These are phyloP conservation scores for Zygosaccharomyces rouxii DNA, from an alignment of 805 yeast species.

Conservation along the genomic window DNA sequence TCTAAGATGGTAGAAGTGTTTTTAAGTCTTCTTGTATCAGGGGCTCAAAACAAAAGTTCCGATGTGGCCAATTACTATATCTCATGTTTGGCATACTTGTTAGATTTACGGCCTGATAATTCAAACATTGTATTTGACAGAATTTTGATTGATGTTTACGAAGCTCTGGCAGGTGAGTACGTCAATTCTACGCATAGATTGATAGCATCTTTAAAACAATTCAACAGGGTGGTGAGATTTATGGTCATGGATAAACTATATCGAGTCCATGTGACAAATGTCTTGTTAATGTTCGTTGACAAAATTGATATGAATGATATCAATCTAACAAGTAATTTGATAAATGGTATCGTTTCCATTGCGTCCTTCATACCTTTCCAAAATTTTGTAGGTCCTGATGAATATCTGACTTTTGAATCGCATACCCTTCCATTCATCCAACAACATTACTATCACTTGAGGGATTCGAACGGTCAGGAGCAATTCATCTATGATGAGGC, in stretches of 20 bases:
- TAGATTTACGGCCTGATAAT: constrained; percentile 52
- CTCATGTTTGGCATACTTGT: constrained; percentile 55
- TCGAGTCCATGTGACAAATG: constrained; percentile 73
- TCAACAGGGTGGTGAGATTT: constrained; percentile 61
- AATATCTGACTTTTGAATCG: constrained; percentile 39
- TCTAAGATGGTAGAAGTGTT: constrained; percentile 40
- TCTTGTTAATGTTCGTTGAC: constrained; percentile 63
- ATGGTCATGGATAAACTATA: constrained; percentile 60
- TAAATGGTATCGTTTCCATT: constrained; percentile 64
- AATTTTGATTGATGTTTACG: constrained; percentile 69
- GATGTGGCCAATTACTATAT: constrained; percentile 54
- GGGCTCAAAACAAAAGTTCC: constrained; percentile 72
- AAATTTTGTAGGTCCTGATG: constrained; percentile 45
- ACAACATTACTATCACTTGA: constrained; percentile 55
- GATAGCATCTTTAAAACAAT: constrained; percentile 61
- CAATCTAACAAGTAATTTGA: constrained; percentile 60
- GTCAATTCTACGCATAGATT: constrained; percentile 78
- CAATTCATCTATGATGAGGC: constrained; percentile 42
- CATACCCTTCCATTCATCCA: constrained; percentile 53
- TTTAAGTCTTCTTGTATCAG: constrained; percentile 51
- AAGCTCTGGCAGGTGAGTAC: constrained; percentile 57
- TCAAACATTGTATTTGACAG: constrained; percentile 44
- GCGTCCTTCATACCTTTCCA: constrained; percentile 69
- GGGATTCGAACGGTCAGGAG: constrained; percentile 22
- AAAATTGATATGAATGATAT: constrained; percentile 90